Evolutionary conservation across 257 asterid genomes (phyloP).

Genomic region (Solanum corneliomulleri): DNA sequence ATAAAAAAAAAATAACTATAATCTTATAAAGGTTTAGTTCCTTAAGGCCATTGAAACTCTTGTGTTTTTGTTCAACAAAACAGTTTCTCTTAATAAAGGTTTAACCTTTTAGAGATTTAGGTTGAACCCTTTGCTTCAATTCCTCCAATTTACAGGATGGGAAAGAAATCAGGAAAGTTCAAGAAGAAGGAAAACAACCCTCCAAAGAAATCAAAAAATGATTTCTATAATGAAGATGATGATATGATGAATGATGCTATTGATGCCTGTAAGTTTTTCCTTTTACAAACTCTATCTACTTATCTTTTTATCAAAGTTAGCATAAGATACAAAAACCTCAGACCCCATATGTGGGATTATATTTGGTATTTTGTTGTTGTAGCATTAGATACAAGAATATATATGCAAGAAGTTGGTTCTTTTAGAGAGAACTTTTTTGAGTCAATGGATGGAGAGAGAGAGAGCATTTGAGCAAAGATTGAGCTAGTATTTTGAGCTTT

Average conservation of each 20-base stretch:
- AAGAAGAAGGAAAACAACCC: constrained; percentile 38
- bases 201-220: neutral
- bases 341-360: neutral
- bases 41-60: neutral
- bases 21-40: too few relatives aligned
- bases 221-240: constrained; percentile 4
- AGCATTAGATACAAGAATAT: neutral
- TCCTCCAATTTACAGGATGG: constrained; percentile 21
- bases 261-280: constrained; percentile 16
- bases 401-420: neutral
- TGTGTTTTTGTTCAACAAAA: neutral
- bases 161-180: constrained; percentile 48
- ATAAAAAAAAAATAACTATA: too few relatives aligned
- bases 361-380: neutral
- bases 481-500: neutral
- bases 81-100: neutral
- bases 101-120: neutral
- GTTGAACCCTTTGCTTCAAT: neutral
- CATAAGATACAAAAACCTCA: neutral
- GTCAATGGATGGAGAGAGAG: neutral
- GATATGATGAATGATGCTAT: constrained; percentile 23
- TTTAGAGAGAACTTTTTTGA: neutral
- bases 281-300: neutral
- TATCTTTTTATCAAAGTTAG: neutral
- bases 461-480: neutral